Base-by-base conservation (phyloP, 768 basidiomycete species). In the Coprinellus aureogranulatus region DNA sequence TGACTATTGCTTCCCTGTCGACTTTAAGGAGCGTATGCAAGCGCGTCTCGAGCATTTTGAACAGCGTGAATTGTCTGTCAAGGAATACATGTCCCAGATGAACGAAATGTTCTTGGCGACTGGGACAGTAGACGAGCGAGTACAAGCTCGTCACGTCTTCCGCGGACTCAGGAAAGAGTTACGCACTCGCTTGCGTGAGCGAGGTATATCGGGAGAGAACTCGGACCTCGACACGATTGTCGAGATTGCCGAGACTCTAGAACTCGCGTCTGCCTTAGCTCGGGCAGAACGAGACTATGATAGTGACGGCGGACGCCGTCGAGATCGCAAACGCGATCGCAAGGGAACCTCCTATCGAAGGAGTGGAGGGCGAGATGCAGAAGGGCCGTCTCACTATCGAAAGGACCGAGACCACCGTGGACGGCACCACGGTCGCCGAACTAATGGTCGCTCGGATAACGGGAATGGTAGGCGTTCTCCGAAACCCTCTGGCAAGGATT, bases 1-100 rank as follows among this genome's bases (percentile, higher is more conserved):
- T 49, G 64, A 74, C n/a, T 68, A 66, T 22, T 71, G 71, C 26
- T 76, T 75, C 56, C 74, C 73, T 0, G 45, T 68, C 0, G 61
- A 71, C 23, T 72, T 66, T 45, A 37, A 57, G 1, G 40, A 64
- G 20, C 46, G 70, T 25, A 71, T 70, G 57, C 31, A 65, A 0
- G 59, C 65, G 5, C 67, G 68, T 26, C 61, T 79, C 0, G 23
- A 44, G 41, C 9, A 44, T n/a, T 5, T 44, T 8, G 20, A n/a
- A n/a, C 41, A 44, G 18, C 6, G 20, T 5, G 20, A 22, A 44
- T n/a, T 5, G 4, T 8, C 9, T 10, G 4, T 44, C 4, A 16
- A n/a, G 20, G 41, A 10, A 16, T 44, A 44, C 20, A 16, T 44
- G 14, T 16, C 41, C 5, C 9, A 8, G 6, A 8, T 44, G 8